A percentile compares a stretch with the other conserved stretches of the same genome.
These are phyloP conservation scores for Centella asiatica DNA, from an alignment of 129 eudicot genomes.

Conservation along the genomic window DNA sequence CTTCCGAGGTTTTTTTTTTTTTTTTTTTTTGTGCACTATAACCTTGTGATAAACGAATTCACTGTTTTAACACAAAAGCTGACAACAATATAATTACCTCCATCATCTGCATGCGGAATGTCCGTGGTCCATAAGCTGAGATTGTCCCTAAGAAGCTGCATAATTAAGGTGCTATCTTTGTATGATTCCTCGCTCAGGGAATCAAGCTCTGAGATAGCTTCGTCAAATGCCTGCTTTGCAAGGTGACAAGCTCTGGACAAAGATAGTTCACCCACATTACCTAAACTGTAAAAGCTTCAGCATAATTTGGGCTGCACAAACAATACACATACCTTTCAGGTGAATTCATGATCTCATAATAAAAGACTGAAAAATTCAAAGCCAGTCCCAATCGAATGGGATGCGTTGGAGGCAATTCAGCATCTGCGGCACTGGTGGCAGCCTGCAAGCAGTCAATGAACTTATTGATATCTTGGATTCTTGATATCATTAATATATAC, in stretches of 20 bases:
- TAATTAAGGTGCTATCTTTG: conserved; percentile 1
- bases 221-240: too few species aligned
- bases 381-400: conserved; percentile 30
- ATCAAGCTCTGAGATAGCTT: not conserved
- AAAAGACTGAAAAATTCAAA: conserved; percentile 28
- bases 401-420: conserved; percentile 24
- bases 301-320: not conserved
- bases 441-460: conserved; percentile 5
- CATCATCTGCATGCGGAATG: not conserved
- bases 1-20: too few species aligned
- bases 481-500: too few species aligned
- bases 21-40: not conserved
- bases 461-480: too few species aligned
- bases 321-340: conserved; percentile 17
- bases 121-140: not conserved
- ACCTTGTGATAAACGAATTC: not conserved
- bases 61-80: not conserved
- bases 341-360: too few species aligned
- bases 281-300: not conserved
- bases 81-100: not conserved
- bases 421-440: conserved; percentile 14
- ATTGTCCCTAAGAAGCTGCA: conserved; percentile 5
- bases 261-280: not conserved
- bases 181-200: not conserved
- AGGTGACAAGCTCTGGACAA: not conserved